Evolutionary conservation across 176 grass and related monocot species (phyloP).

Genomic region (Elaeis guineensis): DNA sequence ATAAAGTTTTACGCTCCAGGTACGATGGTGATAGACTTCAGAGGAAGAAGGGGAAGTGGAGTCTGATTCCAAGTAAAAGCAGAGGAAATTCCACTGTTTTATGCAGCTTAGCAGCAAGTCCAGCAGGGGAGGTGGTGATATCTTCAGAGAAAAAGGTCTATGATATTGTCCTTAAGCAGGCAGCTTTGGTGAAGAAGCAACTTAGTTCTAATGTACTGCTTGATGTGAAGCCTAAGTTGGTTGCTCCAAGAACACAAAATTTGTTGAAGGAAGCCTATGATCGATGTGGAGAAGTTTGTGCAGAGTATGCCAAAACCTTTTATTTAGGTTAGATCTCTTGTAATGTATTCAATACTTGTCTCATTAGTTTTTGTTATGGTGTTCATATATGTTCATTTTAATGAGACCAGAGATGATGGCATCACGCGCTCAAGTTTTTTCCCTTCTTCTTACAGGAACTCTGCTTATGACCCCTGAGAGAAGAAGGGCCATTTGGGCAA

Average conservation of each 20-base stretch:
- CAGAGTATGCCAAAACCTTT: constrained; percentile 95
- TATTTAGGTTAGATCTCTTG: constrained; percentile 51
- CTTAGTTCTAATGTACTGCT: background rate
- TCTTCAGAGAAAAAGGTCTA: constrained; percentile 64
- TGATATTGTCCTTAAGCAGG: constrained; percentile 70
- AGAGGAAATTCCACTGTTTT: constrained; percentile 16
- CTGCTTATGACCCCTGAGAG: constrained; percentile 89
- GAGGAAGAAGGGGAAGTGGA: constrained; percentile 2
- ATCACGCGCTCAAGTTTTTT: background rate
- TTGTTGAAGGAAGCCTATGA: constrained; percentile 52
- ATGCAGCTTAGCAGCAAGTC: constrained; percentile 14
- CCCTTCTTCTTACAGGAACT: constrained; percentile 32
- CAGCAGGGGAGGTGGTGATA: constrained; percentile 20
- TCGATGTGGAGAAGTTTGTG: constrained; percentile 71
- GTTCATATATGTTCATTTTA: no score
- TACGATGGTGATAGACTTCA: background rate
- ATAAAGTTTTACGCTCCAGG: no score
- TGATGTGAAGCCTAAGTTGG: constrained; percentile 12
- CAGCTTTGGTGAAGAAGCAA: constrained; percentile 37
- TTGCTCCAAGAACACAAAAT: constrained; percentile 26
- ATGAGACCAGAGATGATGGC: constrained; percentile 1
- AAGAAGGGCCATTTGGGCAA: constrained; percentile 81
- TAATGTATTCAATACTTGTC: no score
- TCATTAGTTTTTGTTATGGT: no score
- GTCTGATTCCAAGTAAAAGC: constrained; percentile 19